Evolutionary conservation across 768 basidiomycete genomes (phyloP).

Genomic region (Termitomyces sp.): DNA sequence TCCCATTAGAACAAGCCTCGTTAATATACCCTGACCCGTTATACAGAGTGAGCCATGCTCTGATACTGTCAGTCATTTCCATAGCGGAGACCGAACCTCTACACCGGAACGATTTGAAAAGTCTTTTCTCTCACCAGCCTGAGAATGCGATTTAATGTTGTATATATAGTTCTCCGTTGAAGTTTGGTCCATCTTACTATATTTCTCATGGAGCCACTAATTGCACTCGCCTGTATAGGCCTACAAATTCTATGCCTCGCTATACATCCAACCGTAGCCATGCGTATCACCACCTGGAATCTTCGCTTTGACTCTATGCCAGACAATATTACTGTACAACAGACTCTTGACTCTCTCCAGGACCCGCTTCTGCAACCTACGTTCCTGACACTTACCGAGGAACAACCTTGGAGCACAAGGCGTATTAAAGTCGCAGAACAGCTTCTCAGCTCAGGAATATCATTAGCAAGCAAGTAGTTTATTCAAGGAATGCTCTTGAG

Average conservation of each 20-base stretch:
- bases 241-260: neutral
- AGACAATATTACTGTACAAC: constrained; percentile 42
- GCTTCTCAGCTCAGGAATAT: constrained; percentile 33
- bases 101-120: too few species aligned
- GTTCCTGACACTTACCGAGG: constrained; percentile 27
- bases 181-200: neutral
- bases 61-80: too few species aligned
- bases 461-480: constrained; percentile 30
- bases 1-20: too few species aligned
- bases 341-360: constrained; percentile 35
- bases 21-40: too few species aligned
- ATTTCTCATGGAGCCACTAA: neutral
- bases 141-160: neutral
- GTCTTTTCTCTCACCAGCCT: neutral
- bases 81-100: too few species aligned
- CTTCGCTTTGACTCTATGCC: constrained; percentile 49
- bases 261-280: constrained; percentile 1
- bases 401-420: constrained; percentile 51
- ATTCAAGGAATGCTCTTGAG: neutral
- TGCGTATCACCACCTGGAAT: constrained; percentile 45
- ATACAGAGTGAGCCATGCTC: too few species aligned
- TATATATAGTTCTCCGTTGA: neutral
- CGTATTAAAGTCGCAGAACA: constrained; percentile 42
- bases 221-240: neutral
- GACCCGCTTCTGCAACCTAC: constrained; percentile 33